Percentiles rank a stretch among this genome's conserved stretches.
Evolutionary conservation across 106 monocot genomes (phyloP).

Genomic region (Alisma plantagoaquatica): DNA sequence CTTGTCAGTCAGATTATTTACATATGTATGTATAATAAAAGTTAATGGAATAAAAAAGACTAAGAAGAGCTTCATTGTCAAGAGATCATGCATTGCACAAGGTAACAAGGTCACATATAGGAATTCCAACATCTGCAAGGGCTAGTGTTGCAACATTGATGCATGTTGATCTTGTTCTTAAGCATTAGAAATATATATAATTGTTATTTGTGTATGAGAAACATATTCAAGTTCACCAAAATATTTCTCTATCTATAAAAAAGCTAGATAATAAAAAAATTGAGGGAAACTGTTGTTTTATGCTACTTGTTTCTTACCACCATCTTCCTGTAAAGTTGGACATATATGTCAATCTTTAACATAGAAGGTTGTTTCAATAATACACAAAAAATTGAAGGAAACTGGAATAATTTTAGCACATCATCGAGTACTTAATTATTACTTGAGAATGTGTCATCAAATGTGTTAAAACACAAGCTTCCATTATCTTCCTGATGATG

Average conservation of each 20-base stretch:
- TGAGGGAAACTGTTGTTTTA: background rate
- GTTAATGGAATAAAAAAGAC: slow-evolving; percentile 17
- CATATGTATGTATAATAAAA: background rate
- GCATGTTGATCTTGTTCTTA: slow-evolving; percentile 95
- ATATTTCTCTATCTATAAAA: background rate
- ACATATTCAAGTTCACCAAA: background rate
- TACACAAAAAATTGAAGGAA: background rate
- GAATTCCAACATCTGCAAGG: slow-evolving; percentile 94
- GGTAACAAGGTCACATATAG: slow-evolving; percentile 92
- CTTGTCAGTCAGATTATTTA: background rate
- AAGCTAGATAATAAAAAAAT: background rate
- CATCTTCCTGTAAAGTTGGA: slow-evolving; percentile 98
- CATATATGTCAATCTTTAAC: slow-evolving; percentile 82
- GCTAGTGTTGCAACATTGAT: slow-evolving; percentile 98
- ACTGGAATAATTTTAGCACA: background rate
- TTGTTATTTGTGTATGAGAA: no score
- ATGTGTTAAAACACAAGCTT: slow-evolving; percentile 63
- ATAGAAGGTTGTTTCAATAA: background rate
- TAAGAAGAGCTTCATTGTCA: slow-evolving; percentile 69
- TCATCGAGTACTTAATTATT: background rate
- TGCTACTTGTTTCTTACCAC: slow-evolving; percentile 26
- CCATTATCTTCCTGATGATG: slow-evolving; percentile 78
- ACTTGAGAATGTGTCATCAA: slow-evolving; percentile 81
- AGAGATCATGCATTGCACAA: slow-evolving; percentile 91
- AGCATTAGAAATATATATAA: background rate